Conservation (phyloP, 192 early-diverging fungal genomes). For the Podila epicladia region DNA sequence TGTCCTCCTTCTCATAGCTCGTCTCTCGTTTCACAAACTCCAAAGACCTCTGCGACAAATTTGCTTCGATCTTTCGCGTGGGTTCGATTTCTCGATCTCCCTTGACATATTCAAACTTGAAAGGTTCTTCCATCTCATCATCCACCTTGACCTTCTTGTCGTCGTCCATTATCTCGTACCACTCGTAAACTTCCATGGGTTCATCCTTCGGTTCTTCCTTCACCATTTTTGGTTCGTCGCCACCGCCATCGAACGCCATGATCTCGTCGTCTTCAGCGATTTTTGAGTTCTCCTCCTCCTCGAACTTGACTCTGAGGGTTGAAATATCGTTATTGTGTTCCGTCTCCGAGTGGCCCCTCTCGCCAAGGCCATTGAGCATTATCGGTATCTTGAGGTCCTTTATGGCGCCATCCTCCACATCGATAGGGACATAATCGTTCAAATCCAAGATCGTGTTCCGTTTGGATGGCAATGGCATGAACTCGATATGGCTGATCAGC, state of each 20-base stretch:
- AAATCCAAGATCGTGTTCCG: neutral
- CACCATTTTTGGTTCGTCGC: neutral
- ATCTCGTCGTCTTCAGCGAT: neutral
- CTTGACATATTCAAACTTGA: neutral
- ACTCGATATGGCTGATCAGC: slow-evolving; percentile 14
- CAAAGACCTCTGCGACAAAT: too few species aligned
- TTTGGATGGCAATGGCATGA: slow-evolving; percentile 9
- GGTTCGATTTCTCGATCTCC: neutral
- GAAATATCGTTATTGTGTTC: too few species aligned
- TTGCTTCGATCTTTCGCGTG: too few species aligned
- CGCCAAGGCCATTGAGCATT: too few species aligned
- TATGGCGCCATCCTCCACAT: neutral
- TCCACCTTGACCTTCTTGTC: neutral
- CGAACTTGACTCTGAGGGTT: too few species aligned
- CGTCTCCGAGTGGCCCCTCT: too few species aligned
- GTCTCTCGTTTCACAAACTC: too few species aligned
- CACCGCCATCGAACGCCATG: too few species aligned
- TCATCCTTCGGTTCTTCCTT: neutral
- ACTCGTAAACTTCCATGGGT: neutral
- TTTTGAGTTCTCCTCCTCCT: too few species aligned
- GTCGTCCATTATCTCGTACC: neutral
- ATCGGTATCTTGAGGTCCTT: neutral
- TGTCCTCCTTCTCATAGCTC: too few species aligned
- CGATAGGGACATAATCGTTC: neutral
- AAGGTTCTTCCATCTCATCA: too few species aligned